phyloP scores from a whole-genome alignment of 2,329 filamentous ascomycete species.

The Penicillium sumatraense region DNA sequence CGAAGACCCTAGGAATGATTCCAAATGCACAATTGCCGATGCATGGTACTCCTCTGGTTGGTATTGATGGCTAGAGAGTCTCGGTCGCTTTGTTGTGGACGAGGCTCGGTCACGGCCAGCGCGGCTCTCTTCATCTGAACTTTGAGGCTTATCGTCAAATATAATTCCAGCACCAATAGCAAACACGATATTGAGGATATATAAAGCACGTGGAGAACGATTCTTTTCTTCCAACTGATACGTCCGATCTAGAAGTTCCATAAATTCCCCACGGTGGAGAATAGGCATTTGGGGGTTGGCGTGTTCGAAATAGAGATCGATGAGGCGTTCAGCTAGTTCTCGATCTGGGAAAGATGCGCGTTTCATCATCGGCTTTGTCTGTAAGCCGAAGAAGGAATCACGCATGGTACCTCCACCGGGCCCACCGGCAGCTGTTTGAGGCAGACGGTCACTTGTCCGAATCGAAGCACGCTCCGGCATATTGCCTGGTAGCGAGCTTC shows the following conservation, averaged over 20 bases:
- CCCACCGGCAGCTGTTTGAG: constrained; percentile 54
- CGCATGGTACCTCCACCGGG: constrained; percentile 77
- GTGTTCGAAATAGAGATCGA: constrained; percentile 90
- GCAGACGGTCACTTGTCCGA: constrained; percentile 61
- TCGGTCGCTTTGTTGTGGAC: constrained; percentile 54
- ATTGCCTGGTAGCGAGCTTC: constrained; percentile 66
- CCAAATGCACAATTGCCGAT: constrained; percentile 88
- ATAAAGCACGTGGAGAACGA: constrained; percentile 79
- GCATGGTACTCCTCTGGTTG: constrained; percentile 97
- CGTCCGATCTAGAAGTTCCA: constrained; percentile 81
- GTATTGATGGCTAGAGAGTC: constrained; percentile 62
- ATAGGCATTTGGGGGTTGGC: constrained; percentile 96
- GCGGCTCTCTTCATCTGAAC: constrained; percentile 29
- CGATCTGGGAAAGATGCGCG: constrained; percentile 82
- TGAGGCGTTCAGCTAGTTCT: constrained; percentile 72
- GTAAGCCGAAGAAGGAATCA: constrained; percentile 95
- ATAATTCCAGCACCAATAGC: constrained; percentile 95
- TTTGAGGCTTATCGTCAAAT: constrained; percentile 58
- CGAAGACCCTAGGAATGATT: constrained; percentile 74
- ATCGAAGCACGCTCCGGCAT: constrained; percentile 68
- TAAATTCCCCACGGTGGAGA: constrained; percentile 85
- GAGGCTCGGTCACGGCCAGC: constrained; percentile 29
- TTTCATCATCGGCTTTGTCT: constrained; percentile 85
- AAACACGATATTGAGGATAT: constrained; percentile 95
- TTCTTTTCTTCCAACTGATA: constrained; percentile 71